These are phyloP conservation scores for Plasmodium knowlesi DNA, from an alignment of 169 alveolate genomes.

Conservation along the genomic window DNA sequence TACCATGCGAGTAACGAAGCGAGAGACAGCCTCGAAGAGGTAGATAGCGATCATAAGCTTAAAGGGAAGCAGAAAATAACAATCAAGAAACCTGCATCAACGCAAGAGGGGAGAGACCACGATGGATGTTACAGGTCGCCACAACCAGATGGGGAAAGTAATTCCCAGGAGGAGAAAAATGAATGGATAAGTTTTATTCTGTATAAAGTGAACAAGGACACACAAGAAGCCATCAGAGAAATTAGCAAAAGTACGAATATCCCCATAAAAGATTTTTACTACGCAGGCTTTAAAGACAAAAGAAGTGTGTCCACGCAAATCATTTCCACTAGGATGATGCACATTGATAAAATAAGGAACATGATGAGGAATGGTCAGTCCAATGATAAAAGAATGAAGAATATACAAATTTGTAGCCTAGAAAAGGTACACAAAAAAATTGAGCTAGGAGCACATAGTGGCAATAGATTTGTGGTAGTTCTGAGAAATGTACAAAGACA, in stretches of 20 bases:
- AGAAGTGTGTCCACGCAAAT: slow-evolving; percentile 74
- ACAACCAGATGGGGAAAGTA: neutral
- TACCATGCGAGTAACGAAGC: neutral
- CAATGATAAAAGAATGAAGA: slow-evolving; percentile 4
- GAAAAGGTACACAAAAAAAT: slow-evolving; percentile 37
- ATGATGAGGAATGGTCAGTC: neutral
- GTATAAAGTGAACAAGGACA: slow-evolving; percentile 69
- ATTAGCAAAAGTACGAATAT: slow-evolving; percentile 64
- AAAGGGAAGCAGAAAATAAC: neutral
- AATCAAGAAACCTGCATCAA: neutral
- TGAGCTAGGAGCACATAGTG: slow-evolving; percentile 71
- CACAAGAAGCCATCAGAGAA: slow-evolving; percentile 75
- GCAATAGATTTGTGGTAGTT: slow-evolving; percentile 58
- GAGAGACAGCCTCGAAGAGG: neutral
- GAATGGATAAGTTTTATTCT: slow-evolving; percentile 51
- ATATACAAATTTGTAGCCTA: slow-evolving; percentile 44
- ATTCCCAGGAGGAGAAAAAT: neutral
- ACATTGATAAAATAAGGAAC: neutral
- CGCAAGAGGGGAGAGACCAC: neutral
- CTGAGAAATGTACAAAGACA: slow-evolving; percentile 58
- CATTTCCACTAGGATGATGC: slow-evolving; percentile 10
- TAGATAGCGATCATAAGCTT: neutral
- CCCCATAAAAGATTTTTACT: slow-evolving; percentile 56
- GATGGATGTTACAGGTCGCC: neutral
- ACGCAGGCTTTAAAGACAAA: slow-evolving; percentile 74